Base-by-base conservation (phyloP, 1,284 basidiomycete species). In the Sporisorium scitamineum region DNA sequence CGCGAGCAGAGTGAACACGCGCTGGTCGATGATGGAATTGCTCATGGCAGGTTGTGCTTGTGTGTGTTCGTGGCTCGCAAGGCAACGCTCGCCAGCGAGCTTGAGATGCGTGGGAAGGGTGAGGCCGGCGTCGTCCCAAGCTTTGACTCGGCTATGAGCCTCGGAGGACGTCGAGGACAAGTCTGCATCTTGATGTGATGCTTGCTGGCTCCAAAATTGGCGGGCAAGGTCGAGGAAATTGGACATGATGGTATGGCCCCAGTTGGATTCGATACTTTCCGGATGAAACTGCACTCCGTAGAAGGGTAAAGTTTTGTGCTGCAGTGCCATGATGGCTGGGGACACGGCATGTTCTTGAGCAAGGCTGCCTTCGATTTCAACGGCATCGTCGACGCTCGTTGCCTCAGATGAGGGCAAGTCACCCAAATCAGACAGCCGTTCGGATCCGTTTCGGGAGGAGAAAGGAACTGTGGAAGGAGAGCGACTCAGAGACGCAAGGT, bases 271-370 rank as follows among this genome's bases (percentile, higher is more conserved):
- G 51, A 85, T 80, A 26, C 80, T 83, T 56, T 85, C 95, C 1
- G 95, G 96, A 85, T 98, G 96, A 81, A 97, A 98, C 84, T 98
- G 95, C 2, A 98, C 94, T 3, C 93, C 94, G 90, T 92, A 95
- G 76, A 95, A 93, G 0, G 95, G 84, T 3, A 73, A 47, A 1
- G 67, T 59, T 34, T 58, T 74, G 57, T 85, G 84, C 50, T 80
- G 70, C 32, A 85, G 55, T 1, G 74, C 81, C 67, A 84, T 76
- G n/a, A 85, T 73, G 18, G 77, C 70, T 3, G 54, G 50, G 7
- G 75, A 69, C 2, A 39, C 26, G 10, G 41, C n/a, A 13, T 24
- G 27, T 20, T 61, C 70, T 5, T 22, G 13, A 4, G n/a, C 27
- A 9, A 8, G 22, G 5, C 41, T 20, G 16, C 24, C 7, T 41